Evolutionary conservation across 495 filamentous ascomycete genomes (phyloP), one percentile per base, ranked within the genome.

Genomic region (Aspergillus funiculosus): DNA sequence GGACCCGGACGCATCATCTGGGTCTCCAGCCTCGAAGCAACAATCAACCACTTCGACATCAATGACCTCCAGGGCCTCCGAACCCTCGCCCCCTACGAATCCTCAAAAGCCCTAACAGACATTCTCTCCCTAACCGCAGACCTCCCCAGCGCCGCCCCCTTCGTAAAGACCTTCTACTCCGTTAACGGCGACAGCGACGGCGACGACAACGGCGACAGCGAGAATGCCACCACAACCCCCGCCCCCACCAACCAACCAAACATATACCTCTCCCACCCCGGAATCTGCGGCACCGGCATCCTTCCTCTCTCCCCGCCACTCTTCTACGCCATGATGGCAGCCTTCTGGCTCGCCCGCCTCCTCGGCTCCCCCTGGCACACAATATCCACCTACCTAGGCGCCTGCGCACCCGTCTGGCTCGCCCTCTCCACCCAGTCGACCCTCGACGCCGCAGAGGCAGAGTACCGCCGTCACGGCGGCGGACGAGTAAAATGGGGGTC

Each of bases 281-380:
- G 94, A 46, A 75, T 97, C 50, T 89, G 87, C 53, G 80, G 75
- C 21, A 94, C 92, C 0, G 71, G 76, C 4, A 86, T 98, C 52
- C 64, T 95, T 36, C 82, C 85, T 1, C 73, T 96, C 28, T 66
- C 73, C 45, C 62, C 72, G 18, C 65, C 88, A 51, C 69, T 92
- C 44, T 68, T 75, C 22, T 84, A 77, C 61, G 69, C 71, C 50
- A 83, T 82, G 76, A 67, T 81, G 34, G 42, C 71, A 11, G 64
- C 80, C 3, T 82, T 94, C 56, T 89, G 82, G 62, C 39, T 86
- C 28, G 81, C 81, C 9, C 83, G 92, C 51, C 82, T 79, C 70
- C 65, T 92, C 14, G 88, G 89, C 17, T 91, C 86, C 2, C 87
- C 88, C 20, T 97, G 89, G 89, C 86, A 97, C 65, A 73, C 78